Conservation (phyloP, 1,284 basidiomycete species). For the Phlebopus sp. region DNA sequence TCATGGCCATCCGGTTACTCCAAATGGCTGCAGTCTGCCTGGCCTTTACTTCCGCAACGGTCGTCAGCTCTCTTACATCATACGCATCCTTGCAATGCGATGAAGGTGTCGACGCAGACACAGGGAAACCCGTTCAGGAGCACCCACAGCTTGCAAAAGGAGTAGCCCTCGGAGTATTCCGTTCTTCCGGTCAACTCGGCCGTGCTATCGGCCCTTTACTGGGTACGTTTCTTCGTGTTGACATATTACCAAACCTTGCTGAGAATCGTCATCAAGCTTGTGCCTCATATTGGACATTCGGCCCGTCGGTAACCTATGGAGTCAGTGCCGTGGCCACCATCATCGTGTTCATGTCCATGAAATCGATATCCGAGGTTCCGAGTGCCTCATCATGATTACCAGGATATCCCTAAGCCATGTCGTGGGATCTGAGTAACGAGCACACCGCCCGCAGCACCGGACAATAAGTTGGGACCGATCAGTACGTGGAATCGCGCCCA, state of each 20-base stretch:
- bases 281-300: constrained; percentile 83
- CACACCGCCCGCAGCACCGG: neutral
- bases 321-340: constrained; percentile 65
- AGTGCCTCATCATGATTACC: constrained; percentile 12
- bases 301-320: constrained; percentile 76
- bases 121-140: constrained; percentile 51
- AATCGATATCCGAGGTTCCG: constrained; percentile 34
- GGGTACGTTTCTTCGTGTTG: constrained; percentile 44
- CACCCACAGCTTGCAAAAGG: constrained; percentile 77
- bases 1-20: constrained; percentile 56
- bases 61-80: constrained; percentile 86
- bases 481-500: no score
- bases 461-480: no score
- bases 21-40: constrained; percentile 76
- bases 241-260: constrained; percentile 1
- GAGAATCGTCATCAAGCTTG: constrained; percentile 51
- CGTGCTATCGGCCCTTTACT: constrained; percentile 85
- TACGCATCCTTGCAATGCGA: constrained; percentile 86
- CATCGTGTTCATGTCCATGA: constrained; percentile 52
- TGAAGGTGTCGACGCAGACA: constrained; percentile 56
- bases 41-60: constrained; percentile 88
- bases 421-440: no score
- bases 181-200: constrained; percentile 86
- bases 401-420: no score
- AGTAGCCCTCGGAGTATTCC: constrained; percentile 79